phyloP scores from a whole-genome alignment of 805 yeast genomes.

The Yamadazyma paraphyllophila region DNA sequence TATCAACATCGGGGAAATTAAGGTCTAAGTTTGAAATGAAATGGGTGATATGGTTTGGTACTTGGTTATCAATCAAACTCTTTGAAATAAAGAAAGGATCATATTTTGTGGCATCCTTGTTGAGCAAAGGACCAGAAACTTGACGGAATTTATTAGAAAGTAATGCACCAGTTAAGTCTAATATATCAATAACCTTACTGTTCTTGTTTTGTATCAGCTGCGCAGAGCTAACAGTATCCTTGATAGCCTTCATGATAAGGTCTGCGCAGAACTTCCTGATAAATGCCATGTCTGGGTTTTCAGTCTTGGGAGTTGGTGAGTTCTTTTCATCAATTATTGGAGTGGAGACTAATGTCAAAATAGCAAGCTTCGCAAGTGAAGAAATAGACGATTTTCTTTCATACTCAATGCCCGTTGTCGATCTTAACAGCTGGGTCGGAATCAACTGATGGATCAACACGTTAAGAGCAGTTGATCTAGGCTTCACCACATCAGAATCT shows the following conservation, averaged over 20 bases:
- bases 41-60: constrained; percentile 55
- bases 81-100: constrained; percentile 67
- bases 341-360: constrained; percentile 62
- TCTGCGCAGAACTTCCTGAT: constrained; percentile 75
- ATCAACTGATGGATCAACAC: constrained; percentile 73
- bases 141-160: constrained; percentile 43
- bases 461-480: constrained; percentile 74
- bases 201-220: constrained; percentile 24
- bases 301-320: constrained; percentile 45
- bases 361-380: constrained; percentile 56
- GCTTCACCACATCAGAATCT: constrained; percentile 47
- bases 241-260: constrained; percentile 58
- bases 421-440: constrained; percentile 47
- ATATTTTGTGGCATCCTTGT: constrained; percentile 46
- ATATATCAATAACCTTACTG: constrained; percentile 51
- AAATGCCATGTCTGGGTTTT: constrained; percentile 68
- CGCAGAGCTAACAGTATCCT: constrained; percentile 40
- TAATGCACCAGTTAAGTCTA: constrained; percentile 47
- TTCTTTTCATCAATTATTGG: constrained; percentile 50
- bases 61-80: constrained; percentile 64
- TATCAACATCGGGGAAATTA: constrained; percentile 65
- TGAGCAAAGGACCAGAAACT: constrained; percentile 43
- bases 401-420: constrained; percentile 35
- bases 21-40: constrained; percentile 68
- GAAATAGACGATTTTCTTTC: constrained; percentile 59